These are phyloP conservation scores for Xylaria cubensis DNA, from an alignment of 495 filamentous ascomycete genomes.

Conservation along the genomic window DNA sequence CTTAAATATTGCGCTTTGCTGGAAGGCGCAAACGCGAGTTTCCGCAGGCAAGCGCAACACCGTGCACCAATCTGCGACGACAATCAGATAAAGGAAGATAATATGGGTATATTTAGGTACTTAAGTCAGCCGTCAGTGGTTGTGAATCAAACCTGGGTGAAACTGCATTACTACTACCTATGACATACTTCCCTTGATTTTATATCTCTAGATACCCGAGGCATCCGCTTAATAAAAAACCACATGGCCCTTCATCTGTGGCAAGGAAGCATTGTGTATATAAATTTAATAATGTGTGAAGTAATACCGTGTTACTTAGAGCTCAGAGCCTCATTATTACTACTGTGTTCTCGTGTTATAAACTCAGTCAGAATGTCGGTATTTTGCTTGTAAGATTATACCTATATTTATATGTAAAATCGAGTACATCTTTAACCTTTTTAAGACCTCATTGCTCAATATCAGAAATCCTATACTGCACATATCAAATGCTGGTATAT, in stretches of 20 bases:
- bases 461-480: not conserved
- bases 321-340: not conserved
- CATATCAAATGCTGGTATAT: not conserved
- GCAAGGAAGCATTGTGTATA: too few relatives aligned
- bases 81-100: not conserved
- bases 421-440: not conserved
- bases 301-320: not conserved
- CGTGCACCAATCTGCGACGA: not conserved
- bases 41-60: conserved; percentile 9
- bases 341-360: too few relatives aligned
- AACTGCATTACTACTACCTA: too few relatives aligned
- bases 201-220: too few relatives aligned
- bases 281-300: too few relatives aligned
- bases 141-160: not conserved
- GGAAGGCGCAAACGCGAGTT: conserved; percentile 11
- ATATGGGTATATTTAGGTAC: too few relatives aligned
- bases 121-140: not conserved
- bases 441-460: not conserved
- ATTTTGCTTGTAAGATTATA: too few relatives aligned
- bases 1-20: not conserved
- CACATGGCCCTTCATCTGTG: not conserved
- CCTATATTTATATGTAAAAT: too few relatives aligned
- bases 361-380: too few relatives aligned
- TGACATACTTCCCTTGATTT: not conserved
- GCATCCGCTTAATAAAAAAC: not conserved